phyloP scores from a whole-genome alignment of 495 filamentous ascomycete genomes.

The Podospora pseudopauciseta region DNA sequence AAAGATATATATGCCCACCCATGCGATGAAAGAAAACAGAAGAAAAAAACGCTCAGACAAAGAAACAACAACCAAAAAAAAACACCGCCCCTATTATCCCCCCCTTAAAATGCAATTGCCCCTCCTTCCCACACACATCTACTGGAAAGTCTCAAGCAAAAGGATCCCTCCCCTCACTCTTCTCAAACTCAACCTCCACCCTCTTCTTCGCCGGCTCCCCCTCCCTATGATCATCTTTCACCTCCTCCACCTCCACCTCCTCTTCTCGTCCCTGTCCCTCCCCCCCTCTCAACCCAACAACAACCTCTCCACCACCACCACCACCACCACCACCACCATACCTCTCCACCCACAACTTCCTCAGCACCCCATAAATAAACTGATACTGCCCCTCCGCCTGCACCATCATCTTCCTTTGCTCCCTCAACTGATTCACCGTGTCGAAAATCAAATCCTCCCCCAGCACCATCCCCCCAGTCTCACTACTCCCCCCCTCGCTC shows the following conservation, averaged over 20 bases:
- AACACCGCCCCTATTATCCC: too few species aligned
- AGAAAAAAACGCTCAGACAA: too few species aligned
- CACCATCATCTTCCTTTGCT: conserved; percentile 95
- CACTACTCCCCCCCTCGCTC: conserved; percentile 6
- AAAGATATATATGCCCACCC: neutral
- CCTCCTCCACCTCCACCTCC: conserved; percentile 42
- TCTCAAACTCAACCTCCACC: conserved; percentile 36
- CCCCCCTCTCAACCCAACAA: conserved; percentile 30
- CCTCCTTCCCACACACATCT: neutral
- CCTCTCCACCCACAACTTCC: conserved; percentile 63
- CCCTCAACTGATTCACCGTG: conserved; percentile 74
- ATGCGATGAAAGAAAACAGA: too few species aligned
- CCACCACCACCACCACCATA: conserved; percentile 32
- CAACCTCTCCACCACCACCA: conserved; percentile 14
- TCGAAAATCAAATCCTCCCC: conserved; percentile 55
- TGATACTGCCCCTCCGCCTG: conserved; percentile 81
- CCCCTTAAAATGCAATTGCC: neutral
- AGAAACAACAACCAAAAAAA: too few species aligned
- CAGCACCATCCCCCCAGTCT: neutral
- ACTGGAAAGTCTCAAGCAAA: conserved; percentile 14
- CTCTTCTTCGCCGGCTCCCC: conserved; percentile 46
- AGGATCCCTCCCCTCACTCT: conserved; percentile 18
- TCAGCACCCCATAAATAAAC: conserved; percentile 86
- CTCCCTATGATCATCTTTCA: conserved; percentile 24
- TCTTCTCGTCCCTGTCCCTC: conserved; percentile 27